These are phyloP conservation scores for Neurospora sp. DNA, from an alignment of 495 filamentous ascomycete species.

Conservation along the genomic window DNA sequence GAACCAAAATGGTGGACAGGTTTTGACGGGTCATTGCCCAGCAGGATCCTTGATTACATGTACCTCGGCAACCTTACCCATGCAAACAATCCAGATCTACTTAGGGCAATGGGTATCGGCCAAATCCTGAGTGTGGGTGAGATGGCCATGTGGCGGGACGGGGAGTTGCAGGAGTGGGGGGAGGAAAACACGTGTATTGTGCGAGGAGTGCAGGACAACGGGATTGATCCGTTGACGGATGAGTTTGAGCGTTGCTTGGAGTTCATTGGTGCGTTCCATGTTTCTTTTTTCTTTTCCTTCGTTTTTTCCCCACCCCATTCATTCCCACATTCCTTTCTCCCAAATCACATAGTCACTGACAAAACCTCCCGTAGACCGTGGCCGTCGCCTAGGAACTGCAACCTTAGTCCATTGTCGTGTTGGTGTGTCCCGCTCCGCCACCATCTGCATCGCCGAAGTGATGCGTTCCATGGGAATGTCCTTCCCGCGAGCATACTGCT, in stretches of 20 bases:
- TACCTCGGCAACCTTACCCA: slow-evolving; percentile 89
- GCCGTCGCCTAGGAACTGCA: slow-evolving; percentile 63
- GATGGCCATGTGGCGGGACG: slow-evolving; percentile 65
- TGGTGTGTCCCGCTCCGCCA: slow-evolving; percentile 87
- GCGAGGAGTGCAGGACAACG: slow-evolving; percentile 87
- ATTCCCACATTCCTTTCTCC: slow-evolving; percentile 3
- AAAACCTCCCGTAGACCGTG: slow-evolving; percentile 47
- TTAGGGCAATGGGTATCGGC: slow-evolving; percentile 69
- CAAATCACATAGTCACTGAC: background rate
- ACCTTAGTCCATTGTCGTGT: slow-evolving; percentile 95
- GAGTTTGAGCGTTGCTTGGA: slow-evolving; percentile 81
- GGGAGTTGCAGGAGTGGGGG: slow-evolving; percentile 58
- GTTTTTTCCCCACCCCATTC: background rate
- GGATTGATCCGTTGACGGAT: slow-evolving; percentile 80
- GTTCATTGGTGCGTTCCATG: slow-evolving; percentile 68
- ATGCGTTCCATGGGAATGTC: slow-evolving; percentile 73
- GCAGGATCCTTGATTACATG: slow-evolving; percentile 84
- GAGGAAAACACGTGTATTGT: slow-evolving; percentile 66
- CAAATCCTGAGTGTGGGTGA: slow-evolving; percentile 94
- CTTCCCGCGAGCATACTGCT: slow-evolving; percentile 92
- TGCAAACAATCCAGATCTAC: slow-evolving; percentile 81
- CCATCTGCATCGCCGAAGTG: slow-evolving; percentile 96
- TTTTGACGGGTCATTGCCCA: slow-evolving; percentile 87
- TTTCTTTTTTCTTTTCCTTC: background rate
- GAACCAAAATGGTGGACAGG: slow-evolving; percentile 72